These are phyloP conservation scores for Tilletiopsis washingtonensis DNA, from an alignment of 1,284 basidiomycete species.

Conservation along the genomic window DNA sequence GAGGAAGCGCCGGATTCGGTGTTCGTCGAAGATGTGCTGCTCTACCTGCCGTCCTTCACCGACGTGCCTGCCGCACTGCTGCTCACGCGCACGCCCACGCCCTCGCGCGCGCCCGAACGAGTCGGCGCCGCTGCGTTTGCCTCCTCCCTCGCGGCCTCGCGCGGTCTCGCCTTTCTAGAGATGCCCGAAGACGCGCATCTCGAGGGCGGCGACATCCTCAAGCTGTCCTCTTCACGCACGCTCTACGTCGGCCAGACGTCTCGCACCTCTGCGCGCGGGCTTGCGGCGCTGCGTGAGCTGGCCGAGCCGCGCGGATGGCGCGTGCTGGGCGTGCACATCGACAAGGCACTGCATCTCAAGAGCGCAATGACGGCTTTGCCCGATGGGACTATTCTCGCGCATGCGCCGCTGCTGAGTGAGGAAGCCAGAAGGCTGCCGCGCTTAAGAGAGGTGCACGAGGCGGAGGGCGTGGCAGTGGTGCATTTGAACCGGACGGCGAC, in stretches of 20 bases:
- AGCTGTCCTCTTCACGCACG: conserved; percentile 4
- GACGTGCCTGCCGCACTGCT: conserved; percentile 1
- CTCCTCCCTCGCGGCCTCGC: neutral
- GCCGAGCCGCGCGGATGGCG: conserved; percentile 3
- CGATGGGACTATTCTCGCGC: conserved; percentile 14
- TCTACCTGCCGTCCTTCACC: conserved; percentile 3
- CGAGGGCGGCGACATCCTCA: conserved; percentile 20
- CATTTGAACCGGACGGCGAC: conserved; percentile 4
- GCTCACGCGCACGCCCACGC: conserved; percentile 6
- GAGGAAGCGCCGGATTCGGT: conserved; percentile 12
- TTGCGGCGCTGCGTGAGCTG: conserved; percentile 6
- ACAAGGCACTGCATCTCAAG: conserved; percentile 18
- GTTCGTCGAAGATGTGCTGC: conserved; percentile 16
- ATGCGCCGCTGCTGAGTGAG: neutral
- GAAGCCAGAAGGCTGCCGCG: too few relatives aligned
- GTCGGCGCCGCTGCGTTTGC: neutral
- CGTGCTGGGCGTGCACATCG: conserved; percentile 10
- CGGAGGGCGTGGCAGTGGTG: conserved; percentile 16
- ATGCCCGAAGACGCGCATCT: conserved; percentile 6
- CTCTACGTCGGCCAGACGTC: conserved; percentile 10
- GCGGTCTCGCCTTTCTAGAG: conserved; percentile 1
- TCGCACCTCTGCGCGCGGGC: conserved; percentile 11
- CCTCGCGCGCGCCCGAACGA: conserved; percentile 5
- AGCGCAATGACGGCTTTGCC: conserved; percentile 15
- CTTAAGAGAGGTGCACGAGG: neutral